Conservation (phyloP, 768 basidiomycete genomes). For the Tricholoma hemisulphureum region DNA sequence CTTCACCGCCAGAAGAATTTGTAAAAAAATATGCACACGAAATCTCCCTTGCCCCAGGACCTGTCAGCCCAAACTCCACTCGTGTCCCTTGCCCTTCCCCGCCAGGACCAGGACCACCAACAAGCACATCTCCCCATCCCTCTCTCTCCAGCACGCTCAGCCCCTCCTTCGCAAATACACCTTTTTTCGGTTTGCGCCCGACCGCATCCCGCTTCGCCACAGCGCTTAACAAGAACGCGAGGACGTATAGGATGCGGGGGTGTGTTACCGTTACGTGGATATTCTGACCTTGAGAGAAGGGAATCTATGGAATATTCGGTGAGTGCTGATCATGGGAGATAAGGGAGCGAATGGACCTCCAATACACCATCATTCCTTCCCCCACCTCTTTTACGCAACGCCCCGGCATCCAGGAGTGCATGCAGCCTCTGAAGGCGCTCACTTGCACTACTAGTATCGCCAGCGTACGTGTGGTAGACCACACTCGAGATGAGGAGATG, state of each 20-base stretch:
- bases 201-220: constrained; percentile 70
- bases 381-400: constrained; percentile 26
- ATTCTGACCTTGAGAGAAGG: constrained; percentile 24
- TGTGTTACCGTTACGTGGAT: constrained; percentile 62
- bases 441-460: constrained; percentile 46
- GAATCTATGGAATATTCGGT: constrained; percentile 28
- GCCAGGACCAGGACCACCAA: constrained; percentile 31
- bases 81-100: not conserved
- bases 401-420: constrained; percentile 62
- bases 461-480: constrained; percentile 60
- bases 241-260: constrained; percentile 59
- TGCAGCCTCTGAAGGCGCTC: constrained; percentile 58
- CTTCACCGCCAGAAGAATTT: not conserved
- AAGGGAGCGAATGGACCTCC: constrained; percentile 20
- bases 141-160: constrained; percentile 49
- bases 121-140: constrained; percentile 35
- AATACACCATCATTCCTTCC: constrained; percentile 34
- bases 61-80: not conserved
- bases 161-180: constrained; percentile 67
- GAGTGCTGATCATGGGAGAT: not conserved
- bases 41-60: not conserved
- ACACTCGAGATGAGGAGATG: constrained; percentile 65
- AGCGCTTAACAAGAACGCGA: constrained; percentile 67
- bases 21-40: not conserved
- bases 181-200: constrained; percentile 71